These are phyloP conservation scores for Purshia tridentata DNA, from an alignment of 306 rosid species.

Conservation along the genomic window DNA sequence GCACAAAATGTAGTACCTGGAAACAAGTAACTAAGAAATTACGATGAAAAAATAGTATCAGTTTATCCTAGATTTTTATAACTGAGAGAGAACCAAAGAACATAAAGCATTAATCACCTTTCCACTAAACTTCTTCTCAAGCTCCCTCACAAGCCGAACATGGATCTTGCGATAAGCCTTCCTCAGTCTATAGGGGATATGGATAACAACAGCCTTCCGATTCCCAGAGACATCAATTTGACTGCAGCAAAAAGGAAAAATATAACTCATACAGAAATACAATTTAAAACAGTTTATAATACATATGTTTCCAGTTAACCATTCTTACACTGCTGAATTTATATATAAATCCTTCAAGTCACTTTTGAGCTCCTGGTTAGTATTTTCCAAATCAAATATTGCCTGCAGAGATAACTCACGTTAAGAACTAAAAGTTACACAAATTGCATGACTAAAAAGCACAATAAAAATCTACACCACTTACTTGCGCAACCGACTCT, in stretches of 20 bases:
- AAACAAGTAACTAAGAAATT: background rate
- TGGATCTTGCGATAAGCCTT: constrained; percentile 70
- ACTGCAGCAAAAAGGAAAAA: constrained; percentile 31
- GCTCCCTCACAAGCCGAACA: constrained; percentile 63
- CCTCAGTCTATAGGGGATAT: constrained; percentile 70
- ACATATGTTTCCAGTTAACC: background rate
- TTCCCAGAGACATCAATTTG: constrained; percentile 62
- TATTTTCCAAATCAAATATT: constrained; percentile 76
- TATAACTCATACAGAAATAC: background rate
- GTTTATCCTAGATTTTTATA: background rate
- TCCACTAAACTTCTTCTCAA: constrained; percentile 78
- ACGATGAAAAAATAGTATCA: background rate
- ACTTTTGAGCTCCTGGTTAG: constrained; percentile 69
- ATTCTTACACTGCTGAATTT: constrained; percentile 55
- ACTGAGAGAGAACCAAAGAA: background rate
- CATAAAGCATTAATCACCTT: constrained; percentile 37
- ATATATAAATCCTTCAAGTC: constrained; percentile 73
- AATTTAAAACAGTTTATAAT: background rate
- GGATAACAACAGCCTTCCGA: constrained; percentile 66
- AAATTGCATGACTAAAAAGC: background rate
- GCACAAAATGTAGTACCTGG: background rate
- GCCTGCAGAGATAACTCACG: constrained; percentile 35
- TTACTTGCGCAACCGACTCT: constrained; percentile 70
- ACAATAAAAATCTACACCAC: background rate
- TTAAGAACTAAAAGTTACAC: background rate